Percentiles rank a stretch among this genome's conserved stretches.
These are phyloP conservation scores for Botrytis elliptica DNA, from an alignment of 2,329 filamentous ascomycete species.

Conservation along the genomic window DNA sequence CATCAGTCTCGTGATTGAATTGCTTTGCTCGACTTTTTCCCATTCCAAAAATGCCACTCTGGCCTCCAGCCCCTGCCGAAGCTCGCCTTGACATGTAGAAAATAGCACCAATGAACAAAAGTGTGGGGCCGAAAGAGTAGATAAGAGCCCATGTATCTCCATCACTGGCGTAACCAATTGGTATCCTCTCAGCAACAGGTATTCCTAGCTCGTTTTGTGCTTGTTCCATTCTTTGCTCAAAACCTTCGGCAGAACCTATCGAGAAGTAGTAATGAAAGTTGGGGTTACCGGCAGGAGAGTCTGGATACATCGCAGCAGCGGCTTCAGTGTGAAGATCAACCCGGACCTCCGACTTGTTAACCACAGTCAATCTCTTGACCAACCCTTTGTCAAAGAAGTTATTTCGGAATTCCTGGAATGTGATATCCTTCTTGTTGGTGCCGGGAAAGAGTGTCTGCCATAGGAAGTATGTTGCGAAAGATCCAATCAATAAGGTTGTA, in stretches of 20 bases:
- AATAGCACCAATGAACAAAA: slow-evolving; percentile 81
- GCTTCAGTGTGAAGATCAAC: slow-evolving; percentile 79
- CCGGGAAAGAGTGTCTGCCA: slow-evolving; percentile 65
- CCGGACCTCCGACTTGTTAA: slow-evolving; percentile 74
- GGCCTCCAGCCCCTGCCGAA: slow-evolving; percentile 62
- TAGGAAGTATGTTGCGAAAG: slow-evolving; percentile 61
- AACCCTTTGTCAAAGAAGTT: slow-evolving; percentile 95
- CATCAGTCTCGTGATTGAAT: slow-evolving; percentile 94
- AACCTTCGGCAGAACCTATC: slow-evolving; percentile 90
- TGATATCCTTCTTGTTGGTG: slow-evolving; percentile 75
- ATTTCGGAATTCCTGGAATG: slow-evolving; percentile 93
- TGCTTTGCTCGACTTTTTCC: slow-evolving; percentile 93
- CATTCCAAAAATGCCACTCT: slow-evolving; percentile 88
- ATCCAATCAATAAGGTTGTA: slow-evolving; percentile 44
- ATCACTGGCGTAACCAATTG: slow-evolving; percentile 81
- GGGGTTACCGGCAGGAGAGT: slow-evolving; percentile 65
- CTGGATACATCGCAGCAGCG: slow-evolving; percentile 69
- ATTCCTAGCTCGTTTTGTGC: slow-evolving; percentile 87
- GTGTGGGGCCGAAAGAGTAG: slow-evolving; percentile 55
- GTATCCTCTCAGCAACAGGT: slow-evolving; percentile 83
- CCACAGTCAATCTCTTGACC: slow-evolving; percentile 84
- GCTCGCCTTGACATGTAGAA: slow-evolving; percentile 78
- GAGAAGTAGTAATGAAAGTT: slow-evolving; percentile 89
- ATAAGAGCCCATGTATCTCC: slow-evolving; percentile 64
- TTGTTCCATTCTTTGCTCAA: slow-evolving; percentile 83